phyloP scores from a whole-genome alignment of 768 basidiomycete genomes.

The Melanogaster broomeanus region DNA sequence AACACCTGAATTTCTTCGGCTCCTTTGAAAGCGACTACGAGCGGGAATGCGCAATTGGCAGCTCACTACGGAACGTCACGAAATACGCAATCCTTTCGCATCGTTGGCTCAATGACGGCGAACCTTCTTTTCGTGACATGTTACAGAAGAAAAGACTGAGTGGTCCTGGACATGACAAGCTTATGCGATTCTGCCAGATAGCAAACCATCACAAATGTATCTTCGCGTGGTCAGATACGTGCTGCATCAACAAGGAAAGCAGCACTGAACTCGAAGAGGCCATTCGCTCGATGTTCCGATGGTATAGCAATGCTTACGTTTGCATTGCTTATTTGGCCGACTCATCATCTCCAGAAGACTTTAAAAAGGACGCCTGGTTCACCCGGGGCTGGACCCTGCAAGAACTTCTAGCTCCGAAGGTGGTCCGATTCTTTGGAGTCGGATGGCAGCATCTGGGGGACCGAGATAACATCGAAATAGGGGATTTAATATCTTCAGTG shows the following conservation, averaged over 20 bases:
- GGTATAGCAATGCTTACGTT: slow-evolving; percentile 7
- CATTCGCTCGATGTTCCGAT: slow-evolving; percentile 12
- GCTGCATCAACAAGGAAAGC: slow-evolving; percentile 36
- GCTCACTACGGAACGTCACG: too few relatives aligned
- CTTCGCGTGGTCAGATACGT: slow-evolving; percentile 8
- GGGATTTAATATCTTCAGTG: too few relatives aligned
- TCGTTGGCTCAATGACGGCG: slow-evolving; percentile 10
- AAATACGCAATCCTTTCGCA: slow-evolving; percentile 20
- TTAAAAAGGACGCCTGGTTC: slow-evolving; percentile 5
- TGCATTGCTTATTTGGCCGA: slow-evolving; percentile 11
- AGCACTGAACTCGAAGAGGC: slow-evolving; percentile 35
- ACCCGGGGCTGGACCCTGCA: too few relatives aligned
- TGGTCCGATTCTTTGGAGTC: too few relatives aligned
- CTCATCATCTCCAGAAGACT: slow-evolving; percentile 4
- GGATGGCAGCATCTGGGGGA: too few relatives aligned
- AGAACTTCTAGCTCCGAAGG: too few relatives aligned
- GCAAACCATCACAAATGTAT: neutral
- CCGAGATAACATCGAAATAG: too few relatives aligned
- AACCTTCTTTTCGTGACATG: slow-evolving; percentile 12
- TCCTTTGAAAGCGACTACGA: slow-evolving; percentile 35
- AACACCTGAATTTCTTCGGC: too few relatives aligned
- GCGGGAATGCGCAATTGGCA: slow-evolving; percentile 36
- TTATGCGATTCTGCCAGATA: neutral
- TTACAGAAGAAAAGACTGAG: neutral
- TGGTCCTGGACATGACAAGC: neutral